Conservation (phyloP, 495 filamentous ascomycete species). For the Schizothecium vesticola region DNA sequence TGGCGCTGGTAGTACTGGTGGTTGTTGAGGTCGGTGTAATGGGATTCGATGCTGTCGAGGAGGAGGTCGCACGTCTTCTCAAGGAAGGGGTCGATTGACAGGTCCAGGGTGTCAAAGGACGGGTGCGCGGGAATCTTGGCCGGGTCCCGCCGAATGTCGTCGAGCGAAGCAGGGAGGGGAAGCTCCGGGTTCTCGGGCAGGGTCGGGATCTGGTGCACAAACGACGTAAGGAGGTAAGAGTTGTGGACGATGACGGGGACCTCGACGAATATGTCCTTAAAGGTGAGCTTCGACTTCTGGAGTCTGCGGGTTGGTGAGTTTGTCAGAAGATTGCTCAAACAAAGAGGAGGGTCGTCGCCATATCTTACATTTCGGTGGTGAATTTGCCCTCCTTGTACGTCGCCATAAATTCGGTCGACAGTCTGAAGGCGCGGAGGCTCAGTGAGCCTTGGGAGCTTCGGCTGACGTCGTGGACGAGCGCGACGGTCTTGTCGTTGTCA, state of each 20-base stretch:
- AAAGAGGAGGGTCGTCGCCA: background rate
- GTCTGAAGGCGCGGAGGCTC: conserved; percentile 82
- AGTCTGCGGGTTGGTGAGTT: conserved; percentile 49
- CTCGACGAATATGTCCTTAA: conserved; percentile 91
- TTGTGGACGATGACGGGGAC: conserved; percentile 92
- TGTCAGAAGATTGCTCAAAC: conserved; percentile 21
- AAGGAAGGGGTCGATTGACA: conserved; percentile 95
- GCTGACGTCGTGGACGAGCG: conserved; percentile 90
- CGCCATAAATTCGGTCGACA: conserved; percentile 83
- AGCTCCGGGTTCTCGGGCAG: conserved; percentile 55
- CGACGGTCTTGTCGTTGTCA: conserved; percentile 90
- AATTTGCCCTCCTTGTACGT: conserved; percentile 96
- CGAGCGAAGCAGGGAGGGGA: conserved; percentile 67
- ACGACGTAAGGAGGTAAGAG: conserved; percentile 91
- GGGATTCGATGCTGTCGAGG: conserved; percentile 90
- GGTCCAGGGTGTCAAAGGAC: conserved; percentile 81
- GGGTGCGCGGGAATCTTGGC: conserved; percentile 65
- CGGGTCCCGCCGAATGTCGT: conserved; percentile 57
- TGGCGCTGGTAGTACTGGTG: conserved; percentile 97
- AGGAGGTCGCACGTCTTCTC: conserved; percentile 96
- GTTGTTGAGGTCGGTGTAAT: conserved; percentile 98
- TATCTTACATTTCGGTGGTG: conserved; percentile 78
- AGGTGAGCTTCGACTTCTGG: conserved; percentile 84
- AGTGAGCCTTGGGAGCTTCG: conserved; percentile 87
- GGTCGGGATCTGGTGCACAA: conserved; percentile 76